These are phyloP conservation scores for Mytilinidion resinicola DNA, from an alignment of 495 filamentous ascomycete genomes.

Conservation along the genomic window DNA sequence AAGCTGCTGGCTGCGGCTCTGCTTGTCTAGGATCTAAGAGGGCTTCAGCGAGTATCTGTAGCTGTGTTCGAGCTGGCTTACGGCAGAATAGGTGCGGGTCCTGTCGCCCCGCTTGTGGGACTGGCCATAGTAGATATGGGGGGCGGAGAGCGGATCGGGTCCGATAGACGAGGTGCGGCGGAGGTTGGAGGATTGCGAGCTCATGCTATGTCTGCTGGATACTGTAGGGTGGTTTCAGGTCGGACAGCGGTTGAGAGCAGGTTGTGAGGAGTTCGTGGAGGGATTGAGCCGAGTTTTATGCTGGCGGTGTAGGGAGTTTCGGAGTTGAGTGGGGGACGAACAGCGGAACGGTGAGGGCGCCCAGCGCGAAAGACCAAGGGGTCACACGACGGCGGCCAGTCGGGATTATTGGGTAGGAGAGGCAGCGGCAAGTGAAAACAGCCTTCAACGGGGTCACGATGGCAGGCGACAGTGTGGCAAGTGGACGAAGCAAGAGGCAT, in stretches of 20 bases:
- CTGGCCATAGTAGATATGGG: conserved; percentile 45
- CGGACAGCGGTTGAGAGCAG: not conserved
- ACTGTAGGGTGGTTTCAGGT: not conserved
- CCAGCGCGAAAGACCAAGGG: not conserved
- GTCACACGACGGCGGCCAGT: not conserved
- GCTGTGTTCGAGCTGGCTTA: conserved; percentile 18
- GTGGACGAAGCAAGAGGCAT: not conserved
- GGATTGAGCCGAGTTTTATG: not conserved
- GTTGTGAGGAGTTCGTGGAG: not conserved
- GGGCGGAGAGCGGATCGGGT: conserved; percentile 40
- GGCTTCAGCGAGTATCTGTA: too few species aligned
- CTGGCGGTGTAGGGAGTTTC: not conserved
- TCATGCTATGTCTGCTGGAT: conserved; percentile 23
- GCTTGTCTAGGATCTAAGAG: conserved; percentile 3
- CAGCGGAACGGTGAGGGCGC: not conserved
- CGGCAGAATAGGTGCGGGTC: conserved; percentile 42
- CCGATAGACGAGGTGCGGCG: conserved; percentile 29
- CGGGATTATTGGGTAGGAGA: not conserved
- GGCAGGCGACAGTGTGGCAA: not conserved
- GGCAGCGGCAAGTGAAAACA: too few species aligned
- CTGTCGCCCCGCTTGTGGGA: conserved; percentile 37
- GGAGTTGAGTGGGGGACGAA: not conserved
- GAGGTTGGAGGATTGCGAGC: conserved; percentile 27
- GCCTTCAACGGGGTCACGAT: not conserved
- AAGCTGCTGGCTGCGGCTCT: conserved; percentile 5